Evolutionary conservation across 306 rosid genomes (phyloP).

Genomic region (Quercus agrifolia): DNA sequence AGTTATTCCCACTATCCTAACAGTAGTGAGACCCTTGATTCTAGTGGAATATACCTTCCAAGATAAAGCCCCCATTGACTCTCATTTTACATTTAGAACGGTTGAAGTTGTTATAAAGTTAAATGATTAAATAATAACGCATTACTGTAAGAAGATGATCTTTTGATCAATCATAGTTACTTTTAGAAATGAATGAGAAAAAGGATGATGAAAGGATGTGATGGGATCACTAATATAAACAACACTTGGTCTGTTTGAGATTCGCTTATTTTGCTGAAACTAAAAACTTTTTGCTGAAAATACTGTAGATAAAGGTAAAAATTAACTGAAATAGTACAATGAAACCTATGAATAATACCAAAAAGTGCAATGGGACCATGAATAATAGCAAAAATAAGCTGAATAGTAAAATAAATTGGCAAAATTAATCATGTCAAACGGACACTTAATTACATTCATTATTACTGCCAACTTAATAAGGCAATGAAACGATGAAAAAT

Average conservation of each 20-base stretch:
- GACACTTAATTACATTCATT: conserved; percentile 22
- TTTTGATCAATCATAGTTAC: conserved; percentile 15
- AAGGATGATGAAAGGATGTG: conserved; percentile 20
- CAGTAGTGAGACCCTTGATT: conserved; percentile 22
- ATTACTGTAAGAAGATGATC: neutral
- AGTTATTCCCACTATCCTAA: conserved; percentile 31
- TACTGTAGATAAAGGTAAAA: too few relatives aligned
- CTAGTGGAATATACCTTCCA: conserved; percentile 29
- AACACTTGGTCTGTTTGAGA: neutral
- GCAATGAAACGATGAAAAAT: neutral
- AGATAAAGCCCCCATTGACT: too few relatives aligned
- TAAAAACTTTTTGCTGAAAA: too few relatives aligned
- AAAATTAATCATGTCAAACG: too few relatives aligned
- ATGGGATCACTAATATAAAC: neutral
- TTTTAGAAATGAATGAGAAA: conserved; percentile 18
- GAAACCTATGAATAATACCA: rapidly evolving
- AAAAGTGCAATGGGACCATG: rapidly evolving
- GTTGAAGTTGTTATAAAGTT: conserved; percentile 13
- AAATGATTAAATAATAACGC: neutral
- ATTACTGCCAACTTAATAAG: conserved; percentile 26
- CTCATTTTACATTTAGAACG: neutral
- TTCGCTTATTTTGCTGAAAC: too few relatives aligned
- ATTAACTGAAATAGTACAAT: too few relatives aligned
- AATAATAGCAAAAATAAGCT: too few relatives aligned
- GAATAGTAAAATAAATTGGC: too few relatives aligned